phyloP scores from a whole-genome alignment of 306 rosid species.

The Glycine latifolia region DNA sequence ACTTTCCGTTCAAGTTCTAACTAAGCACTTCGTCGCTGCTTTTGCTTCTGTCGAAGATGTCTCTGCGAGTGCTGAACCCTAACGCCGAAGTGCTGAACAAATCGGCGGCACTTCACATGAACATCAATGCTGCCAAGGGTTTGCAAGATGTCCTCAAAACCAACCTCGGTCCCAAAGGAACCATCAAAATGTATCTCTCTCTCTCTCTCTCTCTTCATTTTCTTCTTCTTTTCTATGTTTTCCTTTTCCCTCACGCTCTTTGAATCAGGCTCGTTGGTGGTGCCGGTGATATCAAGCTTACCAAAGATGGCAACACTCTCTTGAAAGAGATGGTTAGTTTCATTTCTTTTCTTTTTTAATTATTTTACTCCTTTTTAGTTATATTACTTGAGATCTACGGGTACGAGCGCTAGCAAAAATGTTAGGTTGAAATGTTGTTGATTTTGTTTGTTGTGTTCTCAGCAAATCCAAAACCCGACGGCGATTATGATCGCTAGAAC shows the following conservation, averaged over 20 bases:
- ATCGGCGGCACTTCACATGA: constrained; percentile 96
- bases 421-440: constrained; percentile 6
- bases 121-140: constrained; percentile 98
- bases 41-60: constrained; percentile 54
- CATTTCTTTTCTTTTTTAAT: not conserved
- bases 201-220: not conserved
- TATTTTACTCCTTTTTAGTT: not conserved
- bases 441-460: constrained; percentile 36
- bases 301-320: constrained; percentile 97
- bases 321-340: constrained; percentile 86
- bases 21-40: not conserved
- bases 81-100: constrained; percentile 98
- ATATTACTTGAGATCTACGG: not conserved
- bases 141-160: constrained; percentile 91
- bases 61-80: constrained; percentile 80
- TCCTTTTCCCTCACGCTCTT: not conserved
- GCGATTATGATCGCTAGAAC: constrained; percentile 99
- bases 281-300: constrained; percentile 94
- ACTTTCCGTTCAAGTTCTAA: not conserved
- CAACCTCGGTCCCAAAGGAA: constrained; percentile 97
- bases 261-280: constrained; percentile 93
- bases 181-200: constrained; percentile 80
- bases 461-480: constrained; percentile 99
- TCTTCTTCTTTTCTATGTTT: not conserved
- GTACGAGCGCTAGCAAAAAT: not conserved